phyloP scores from a whole-genome alignment of 2,329 filamentous ascomycete genomes.

The Fonsecaea monophora region DNA sequence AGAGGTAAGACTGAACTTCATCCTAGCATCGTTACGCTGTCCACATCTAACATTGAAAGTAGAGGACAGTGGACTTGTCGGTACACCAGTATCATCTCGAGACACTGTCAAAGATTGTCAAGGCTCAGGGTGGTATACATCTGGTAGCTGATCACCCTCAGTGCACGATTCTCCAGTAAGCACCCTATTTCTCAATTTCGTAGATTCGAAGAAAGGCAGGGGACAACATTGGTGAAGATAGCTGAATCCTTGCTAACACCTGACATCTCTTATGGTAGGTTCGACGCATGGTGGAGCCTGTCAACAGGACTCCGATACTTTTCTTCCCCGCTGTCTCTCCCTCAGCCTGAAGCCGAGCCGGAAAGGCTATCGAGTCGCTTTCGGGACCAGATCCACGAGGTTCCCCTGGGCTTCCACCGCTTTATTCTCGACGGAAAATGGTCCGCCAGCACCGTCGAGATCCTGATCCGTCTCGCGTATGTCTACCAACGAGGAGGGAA shows the following conservation, averaged over 20 bases:
- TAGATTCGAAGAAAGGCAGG: neutral
- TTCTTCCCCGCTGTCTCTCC: constrained; percentile 10
- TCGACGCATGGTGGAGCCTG: constrained; percentile 22
- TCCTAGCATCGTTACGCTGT: neutral
- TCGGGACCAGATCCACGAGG: neutral
- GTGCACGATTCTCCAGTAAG: constrained; percentile 22
- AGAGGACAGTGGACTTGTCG: constrained; percentile 20
- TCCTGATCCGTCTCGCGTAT: constrained; percentile 16
- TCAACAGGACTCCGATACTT: constrained; percentile 18
- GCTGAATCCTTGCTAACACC: neutral
- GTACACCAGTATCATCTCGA: constrained; percentile 22
- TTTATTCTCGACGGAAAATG: constrained; percentile 7
- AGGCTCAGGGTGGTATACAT: constrained; percentile 14
- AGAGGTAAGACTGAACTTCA: neutral
- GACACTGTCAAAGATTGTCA: constrained; percentile 14
- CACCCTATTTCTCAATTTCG: neutral
- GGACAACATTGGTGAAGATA: too few species aligned
- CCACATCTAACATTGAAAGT: neutral
- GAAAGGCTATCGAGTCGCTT: neutral
- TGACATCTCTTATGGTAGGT: constrained; percentile 3
- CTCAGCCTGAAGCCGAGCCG: constrained; percentile 7
- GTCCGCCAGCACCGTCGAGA: constrained; percentile 13
- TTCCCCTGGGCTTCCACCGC: neutral
- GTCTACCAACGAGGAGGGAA: constrained; percentile 8
- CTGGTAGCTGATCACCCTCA: constrained; percentile 15